Evolutionary conservation across 1,284 basidiomycete species (phyloP).

Genomic region (Puccinia brachypodii): DNA sequence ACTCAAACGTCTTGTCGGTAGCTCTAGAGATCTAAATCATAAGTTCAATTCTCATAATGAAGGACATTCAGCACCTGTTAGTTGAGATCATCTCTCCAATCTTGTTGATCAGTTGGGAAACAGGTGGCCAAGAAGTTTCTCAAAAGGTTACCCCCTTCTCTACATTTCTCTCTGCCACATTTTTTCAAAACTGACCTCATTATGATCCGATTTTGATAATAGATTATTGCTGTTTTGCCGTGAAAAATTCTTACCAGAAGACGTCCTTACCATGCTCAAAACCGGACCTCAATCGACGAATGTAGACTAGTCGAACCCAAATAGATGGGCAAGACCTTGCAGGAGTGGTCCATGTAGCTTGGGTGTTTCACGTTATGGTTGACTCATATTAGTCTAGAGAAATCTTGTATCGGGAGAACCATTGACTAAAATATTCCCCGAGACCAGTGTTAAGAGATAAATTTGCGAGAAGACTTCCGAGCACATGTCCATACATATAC

Average conservation of each 20-base stretch:
- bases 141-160: constrained; percentile 62
- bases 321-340: too few relatives aligned
- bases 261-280: constrained; percentile 6
- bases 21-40: constrained; percentile 17
- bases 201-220: not conserved
- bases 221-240: constrained; percentile 12
- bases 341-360: too few relatives aligned
- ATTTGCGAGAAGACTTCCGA: too few relatives aligned
- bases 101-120: constrained; percentile 78
- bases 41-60: not conserved
- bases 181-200: not conserved
- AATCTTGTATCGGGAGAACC: too few relatives aligned
- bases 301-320: too few relatives aligned
- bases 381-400: too few relatives aligned
- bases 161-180: not conserved
- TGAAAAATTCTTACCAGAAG: constrained; percentile 10
- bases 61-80: constrained; percentile 62
- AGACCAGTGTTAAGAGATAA: too few relatives aligned
- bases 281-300: too few relatives aligned
- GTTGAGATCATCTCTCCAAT: constrained; percentile 68
- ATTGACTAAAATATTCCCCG: too few relatives aligned
- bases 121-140: constrained; percentile 73
- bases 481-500: too few relatives aligned
- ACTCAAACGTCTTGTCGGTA: constrained; percentile 30
- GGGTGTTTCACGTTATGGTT: too few relatives aligned